Percentiles rank a stretch among this genome's conserved stretches.
These are phyloP conservation scores for Umbilicaria muhlenbergii DNA, from an alignment of 495 filamentous ascomycete species.

Conservation along the genomic window DNA sequence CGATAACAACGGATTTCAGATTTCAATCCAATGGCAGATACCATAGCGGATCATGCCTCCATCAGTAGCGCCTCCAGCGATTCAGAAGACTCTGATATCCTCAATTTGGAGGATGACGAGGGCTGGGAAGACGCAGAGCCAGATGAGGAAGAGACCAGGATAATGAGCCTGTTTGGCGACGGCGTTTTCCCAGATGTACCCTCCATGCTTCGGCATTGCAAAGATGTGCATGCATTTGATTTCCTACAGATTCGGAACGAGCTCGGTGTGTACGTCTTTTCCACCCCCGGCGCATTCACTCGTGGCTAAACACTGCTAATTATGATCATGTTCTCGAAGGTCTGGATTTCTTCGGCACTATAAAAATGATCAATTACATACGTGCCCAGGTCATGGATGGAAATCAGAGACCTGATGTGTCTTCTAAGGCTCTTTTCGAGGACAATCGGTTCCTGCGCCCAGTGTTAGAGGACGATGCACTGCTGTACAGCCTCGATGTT, in stretches of 20 bases:
- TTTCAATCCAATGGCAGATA: neutral
- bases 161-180: slow-evolving; percentile 58
- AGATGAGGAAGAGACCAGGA: slow-evolving; percentile 45
- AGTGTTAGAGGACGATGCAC: slow-evolving; percentile 75
- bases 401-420: slow-evolving; percentile 34
- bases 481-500: slow-evolving; percentile 74
- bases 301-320: neutral
- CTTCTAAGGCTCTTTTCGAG: slow-evolving; percentile 41
- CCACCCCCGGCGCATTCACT: neutral
- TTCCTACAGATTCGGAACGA: slow-evolving; percentile 46
- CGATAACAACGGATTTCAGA: slow-evolving; percentile 6
- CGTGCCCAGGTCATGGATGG: slow-evolving; percentile 38
- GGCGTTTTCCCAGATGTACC: slow-evolving; percentile 46
- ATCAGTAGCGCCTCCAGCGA: slow-evolving; percentile 20
- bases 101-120: slow-evolving; percentile 36
- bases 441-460: slow-evolving; percentile 70
- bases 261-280: slow-evolving; percentile 34
- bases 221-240: slow-evolving; percentile 57
- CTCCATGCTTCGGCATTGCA: slow-evolving; percentile 59
- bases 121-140: slow-evolving; percentile 73
- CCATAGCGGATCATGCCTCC: neutral
- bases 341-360: slow-evolving; percentile 66
- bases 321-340: slow-evolving; percentile 19
- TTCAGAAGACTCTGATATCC: slow-evolving; percentile 30
- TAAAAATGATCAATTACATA: slow-evolving; percentile 79